These are phyloP conservation scores for Rhynchospora breviuscula DNA, from an alignment of 176 grass and related monocot species.

Conservation along the genomic window DNA sequence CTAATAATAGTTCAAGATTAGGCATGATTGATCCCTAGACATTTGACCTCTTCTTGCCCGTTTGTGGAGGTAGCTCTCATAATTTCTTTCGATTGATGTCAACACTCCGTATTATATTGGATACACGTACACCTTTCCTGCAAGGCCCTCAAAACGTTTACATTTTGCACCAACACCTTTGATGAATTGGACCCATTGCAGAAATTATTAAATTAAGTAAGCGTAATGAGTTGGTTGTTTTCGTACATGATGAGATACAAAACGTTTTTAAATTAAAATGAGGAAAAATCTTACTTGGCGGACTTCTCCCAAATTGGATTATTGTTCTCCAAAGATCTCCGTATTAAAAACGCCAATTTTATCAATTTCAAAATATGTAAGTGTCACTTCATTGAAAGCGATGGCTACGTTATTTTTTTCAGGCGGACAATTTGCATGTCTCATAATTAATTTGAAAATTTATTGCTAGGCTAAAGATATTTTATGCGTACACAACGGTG, in stretches of 20 bases:
- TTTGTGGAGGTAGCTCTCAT: neutral
- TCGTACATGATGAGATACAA: neutral
- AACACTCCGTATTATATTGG: neutral
- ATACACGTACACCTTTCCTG: neutral
- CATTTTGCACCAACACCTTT: neutral
- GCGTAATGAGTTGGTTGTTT: neutral
- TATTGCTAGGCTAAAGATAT: too few relatives aligned
- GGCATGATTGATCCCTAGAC: neutral
- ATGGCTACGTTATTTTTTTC: too few relatives aligned
- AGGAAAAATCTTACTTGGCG: too few relatives aligned
- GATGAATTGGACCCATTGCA: neutral
- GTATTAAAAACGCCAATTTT: too few relatives aligned
- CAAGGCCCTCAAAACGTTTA: neutral
- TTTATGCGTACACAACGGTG: too few relatives aligned
- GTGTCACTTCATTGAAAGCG: too few relatives aligned
- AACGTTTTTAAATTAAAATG: neutral
- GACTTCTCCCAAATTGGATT: too few relatives aligned
- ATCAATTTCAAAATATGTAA: too few relatives aligned
- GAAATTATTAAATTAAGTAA: neutral
- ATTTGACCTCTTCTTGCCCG: constrained; percentile 4
- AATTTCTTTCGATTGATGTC: neutral
- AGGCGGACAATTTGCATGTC: too few relatives aligned
- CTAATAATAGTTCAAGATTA: neutral
- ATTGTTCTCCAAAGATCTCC: too few relatives aligned
- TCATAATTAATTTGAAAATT: too few relatives aligned